Percentiles rank a stretch among this genome's conserved stretches.
Conservation (phyloP, 257 asterid genomes). For the Scutellaria galericulata region DNA sequence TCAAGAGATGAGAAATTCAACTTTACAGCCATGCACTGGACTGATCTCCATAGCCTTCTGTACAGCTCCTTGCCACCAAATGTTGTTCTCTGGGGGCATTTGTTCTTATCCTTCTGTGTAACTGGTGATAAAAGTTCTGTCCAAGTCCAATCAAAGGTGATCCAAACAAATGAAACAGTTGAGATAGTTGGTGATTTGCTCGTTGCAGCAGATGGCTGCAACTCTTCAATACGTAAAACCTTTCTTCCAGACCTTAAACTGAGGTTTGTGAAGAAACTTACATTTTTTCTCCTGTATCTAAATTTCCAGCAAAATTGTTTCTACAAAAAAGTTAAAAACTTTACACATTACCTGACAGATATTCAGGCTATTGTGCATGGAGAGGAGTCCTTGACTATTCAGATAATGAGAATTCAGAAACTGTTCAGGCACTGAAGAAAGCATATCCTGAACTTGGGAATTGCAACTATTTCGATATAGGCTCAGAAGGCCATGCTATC, state of each 20-base stretch:
- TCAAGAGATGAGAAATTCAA: conserved; percentile 74
- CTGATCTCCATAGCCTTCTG: conserved; percentile 75
- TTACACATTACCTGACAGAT: conserved; percentile 40
- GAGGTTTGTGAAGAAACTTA: conserved; percentile 49
- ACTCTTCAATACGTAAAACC: conserved; percentile 59
- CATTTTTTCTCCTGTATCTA: neutral
- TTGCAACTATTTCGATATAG: conserved; percentile 67
- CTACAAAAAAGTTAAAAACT: neutral
- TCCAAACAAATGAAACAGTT: conserved; percentile 51
- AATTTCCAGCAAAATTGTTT: neutral
- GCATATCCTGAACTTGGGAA: conserved; percentile 75
- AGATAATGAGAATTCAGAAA: conserved; percentile 53
- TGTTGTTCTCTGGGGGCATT: conserved; percentile 70
- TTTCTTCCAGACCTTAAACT: conserved; percentile 69
- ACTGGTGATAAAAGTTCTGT: conserved; percentile 52
- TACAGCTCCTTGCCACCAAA: conserved; percentile 55
- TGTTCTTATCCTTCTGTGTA: conserved; percentile 48
- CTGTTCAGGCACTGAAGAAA: conserved; percentile 58
- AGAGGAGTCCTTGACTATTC: conserved; percentile 81
- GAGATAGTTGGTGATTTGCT: conserved; percentile 63
- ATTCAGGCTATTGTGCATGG: conserved; percentile 91
- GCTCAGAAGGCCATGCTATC: conserved; percentile 60
- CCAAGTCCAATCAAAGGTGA: conserved; percentile 43
- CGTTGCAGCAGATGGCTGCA: conserved; percentile 86
- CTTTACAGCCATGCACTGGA: conserved; percentile 82